phyloP scores from a whole-genome alignment of 345 rosid genomes.

The Salix suchowensis region DNA sequence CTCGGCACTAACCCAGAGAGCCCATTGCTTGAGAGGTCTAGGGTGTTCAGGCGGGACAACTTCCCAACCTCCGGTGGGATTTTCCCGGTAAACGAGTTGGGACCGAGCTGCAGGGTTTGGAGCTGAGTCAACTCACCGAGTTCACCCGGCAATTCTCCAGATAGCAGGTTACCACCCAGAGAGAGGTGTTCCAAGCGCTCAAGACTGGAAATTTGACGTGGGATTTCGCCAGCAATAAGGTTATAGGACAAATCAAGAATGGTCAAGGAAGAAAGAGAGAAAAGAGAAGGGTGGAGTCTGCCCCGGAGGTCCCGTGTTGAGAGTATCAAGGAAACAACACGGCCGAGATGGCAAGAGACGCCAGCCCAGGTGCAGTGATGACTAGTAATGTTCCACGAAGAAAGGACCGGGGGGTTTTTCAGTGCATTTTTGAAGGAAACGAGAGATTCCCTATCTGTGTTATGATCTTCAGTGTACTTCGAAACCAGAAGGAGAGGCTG shows the following conservation, averaged over 20 bases:
- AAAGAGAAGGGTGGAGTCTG: conserved; percentile 45
- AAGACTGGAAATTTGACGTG: conserved; percentile 27
- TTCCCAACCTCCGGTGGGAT: conserved; percentile 53
- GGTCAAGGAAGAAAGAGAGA: conserved; percentile 43
- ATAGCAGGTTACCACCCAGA: conserved; percentile 34
- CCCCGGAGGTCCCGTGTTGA: conserved; percentile 40
- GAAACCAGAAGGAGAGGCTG: conserved; percentile 9
- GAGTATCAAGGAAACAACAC: conserved; percentile 47
- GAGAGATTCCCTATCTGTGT: conserved; percentile 39
- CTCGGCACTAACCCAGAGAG: conserved; percentile 51
- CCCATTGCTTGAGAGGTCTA: conserved; percentile 59
- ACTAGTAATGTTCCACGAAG: conserved; percentile 56
- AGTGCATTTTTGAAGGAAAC: conserved; percentile 49
- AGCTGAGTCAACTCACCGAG: conserved; percentile 40
- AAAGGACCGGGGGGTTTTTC: conserved; percentile 33
- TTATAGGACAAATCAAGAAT: conserved; percentile 60
- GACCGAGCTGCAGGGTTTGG: conserved; percentile 30
- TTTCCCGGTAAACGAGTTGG: conserved; percentile 44
- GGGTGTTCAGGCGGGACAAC: conserved; percentile 40
- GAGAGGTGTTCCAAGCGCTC: conserved; percentile 31
- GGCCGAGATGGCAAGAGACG: conserved; percentile 47
- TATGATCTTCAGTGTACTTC: conserved; percentile 10
- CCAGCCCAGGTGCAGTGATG: conserved; percentile 71
- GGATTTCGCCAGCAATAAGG: conserved; percentile 39
- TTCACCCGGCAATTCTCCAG: conserved; percentile 41